Conservation (phyloP, 2,329 filamentous ascomycete species). For the Aspergillus sp. region DNA sequence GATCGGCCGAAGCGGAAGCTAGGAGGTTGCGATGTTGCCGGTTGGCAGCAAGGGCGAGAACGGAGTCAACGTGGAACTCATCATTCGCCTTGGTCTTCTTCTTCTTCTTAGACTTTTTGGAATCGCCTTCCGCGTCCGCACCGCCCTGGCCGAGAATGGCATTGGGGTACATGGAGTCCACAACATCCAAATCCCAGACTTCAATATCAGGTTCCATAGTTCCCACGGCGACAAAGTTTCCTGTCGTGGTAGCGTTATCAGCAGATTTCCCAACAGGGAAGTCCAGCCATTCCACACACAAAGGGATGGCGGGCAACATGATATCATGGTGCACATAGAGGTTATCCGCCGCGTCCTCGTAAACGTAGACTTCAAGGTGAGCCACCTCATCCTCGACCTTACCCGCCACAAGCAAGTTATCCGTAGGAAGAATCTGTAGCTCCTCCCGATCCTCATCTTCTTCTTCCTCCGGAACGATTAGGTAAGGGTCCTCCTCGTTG, state of each 20-base stretch:
- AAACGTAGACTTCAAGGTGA: conserved; percentile 95
- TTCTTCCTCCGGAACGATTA: conserved; percentile 78
- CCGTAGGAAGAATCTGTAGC: conserved; percentile 85
- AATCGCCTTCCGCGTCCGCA: conserved; percentile 43
- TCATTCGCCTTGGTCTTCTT: conserved; percentile 87
- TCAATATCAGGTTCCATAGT: conserved; percentile 99
- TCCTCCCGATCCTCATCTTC: conserved; percentile 91
- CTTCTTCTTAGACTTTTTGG: conserved; percentile 77
- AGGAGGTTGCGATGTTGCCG: conserved; percentile 90
- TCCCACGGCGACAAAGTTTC: conserved; percentile 91
- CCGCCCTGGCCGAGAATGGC: conserved; percentile 82
- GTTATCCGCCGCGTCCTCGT: conserved; percentile 92
- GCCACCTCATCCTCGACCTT: conserved; percentile 97
- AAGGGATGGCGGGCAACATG: conserved; percentile 94
- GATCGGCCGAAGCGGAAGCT: conserved; percentile 92
- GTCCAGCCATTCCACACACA: conserved; percentile 94
- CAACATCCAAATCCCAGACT: conserved; percentile 93
- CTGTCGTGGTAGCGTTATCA: conserved; percentile 65
- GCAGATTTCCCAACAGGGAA: conserved; percentile 76
- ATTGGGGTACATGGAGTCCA: conserved; percentile 98
- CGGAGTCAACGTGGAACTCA: conserved; percentile 88
- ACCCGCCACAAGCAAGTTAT: conserved; percentile 88
- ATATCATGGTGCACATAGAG: conserved; percentile 99
- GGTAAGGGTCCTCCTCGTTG: conserved; percentile 94
- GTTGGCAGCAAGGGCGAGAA: conserved; percentile 89